Evolutionary conservation across 2,329 filamentous ascomycete species (phyloP), one percentile per base, ranked within the genome.

Genomic region (Ophiostoma perfectum): DNA sequence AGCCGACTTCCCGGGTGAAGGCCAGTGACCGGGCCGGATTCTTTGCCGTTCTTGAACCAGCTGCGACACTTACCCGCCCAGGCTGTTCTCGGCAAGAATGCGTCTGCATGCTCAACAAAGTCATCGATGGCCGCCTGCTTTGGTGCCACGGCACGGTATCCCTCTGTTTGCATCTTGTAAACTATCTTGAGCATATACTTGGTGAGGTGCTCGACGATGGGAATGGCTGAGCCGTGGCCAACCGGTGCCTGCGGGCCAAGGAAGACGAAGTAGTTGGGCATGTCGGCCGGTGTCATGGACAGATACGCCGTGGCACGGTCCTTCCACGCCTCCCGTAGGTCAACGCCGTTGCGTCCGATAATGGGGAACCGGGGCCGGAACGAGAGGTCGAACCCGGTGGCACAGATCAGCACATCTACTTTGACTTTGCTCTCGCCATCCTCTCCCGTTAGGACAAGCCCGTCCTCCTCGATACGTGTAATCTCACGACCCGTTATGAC

Each of bases 401-500:
- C 78, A 68, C 78, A 80, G n/a, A 75, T 66, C 36, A 75, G 52
- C 14, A 68, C 69, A 70, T 76, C 75, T 12, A 73, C 60, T 49
- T 70, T 67, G 39, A 77, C 73, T 60, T 78, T 74, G 41, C 70
- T 68, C 58, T 71, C 72, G 4, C 75, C 77, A 60, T 75, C 62
- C 41, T 45, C 44, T 6, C 49, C 49, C 5, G 52, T 36, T 73
- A 44, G 68, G 52, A 76, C 72, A 9, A 77, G 69, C 0, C 80
- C 79, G 7, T 75, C 73, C 0, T 73, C 68, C 0, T 75, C 76
- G 64, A 83, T 73, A 45, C 75, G 73, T 14, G 73, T 70, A 72
- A 84, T 81, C 4, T 74, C 74, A 16, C 38, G 38, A 3, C 78
- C 77, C 44, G 75, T 77, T 39, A 81, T 75, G 4, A 78, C 77